phyloP scores from a whole-genome alignment of 345 rosid species.

The Psidium guajava region DNA sequence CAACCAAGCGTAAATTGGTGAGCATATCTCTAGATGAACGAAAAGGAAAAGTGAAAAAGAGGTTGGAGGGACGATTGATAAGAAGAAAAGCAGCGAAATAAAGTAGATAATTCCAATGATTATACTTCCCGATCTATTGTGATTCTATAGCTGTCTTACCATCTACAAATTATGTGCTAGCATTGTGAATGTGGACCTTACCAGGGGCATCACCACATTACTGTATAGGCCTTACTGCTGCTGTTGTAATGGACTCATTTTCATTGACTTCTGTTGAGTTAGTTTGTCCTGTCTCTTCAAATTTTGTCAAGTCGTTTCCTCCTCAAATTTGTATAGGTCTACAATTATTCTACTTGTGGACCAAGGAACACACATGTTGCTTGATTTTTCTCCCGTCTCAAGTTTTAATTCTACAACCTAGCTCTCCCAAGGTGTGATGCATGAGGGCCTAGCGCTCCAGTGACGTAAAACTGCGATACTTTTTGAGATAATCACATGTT shows the following conservation, averaged over 20 bases:
- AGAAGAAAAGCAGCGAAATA: neutral
- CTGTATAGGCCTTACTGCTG: neutral
- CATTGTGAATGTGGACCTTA: neutral
- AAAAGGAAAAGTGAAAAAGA: neutral
- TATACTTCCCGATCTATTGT: neutral
- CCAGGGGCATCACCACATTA: neutral
- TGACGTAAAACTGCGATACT: neutral
- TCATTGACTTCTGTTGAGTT: neutral
- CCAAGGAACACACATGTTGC: neutral
- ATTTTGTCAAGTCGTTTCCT: neutral
- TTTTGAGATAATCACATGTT: neutral
- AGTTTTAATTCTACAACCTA: neutral
- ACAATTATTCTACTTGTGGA: neutral
- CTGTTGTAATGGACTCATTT: neutral
- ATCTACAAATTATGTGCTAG: neutral
- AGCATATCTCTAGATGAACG: neutral
- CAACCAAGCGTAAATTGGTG: neutral
- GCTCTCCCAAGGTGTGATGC: neutral
- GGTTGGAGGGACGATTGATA: neutral
- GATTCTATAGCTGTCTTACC: neutral
- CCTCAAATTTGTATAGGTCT: neutral
- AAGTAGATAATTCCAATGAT: neutral
- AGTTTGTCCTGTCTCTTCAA: neutral
- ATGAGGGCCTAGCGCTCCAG: neutral
- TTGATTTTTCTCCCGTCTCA: neutral